Base-by-base conservation (phyloP, 2,329 filamentous ascomycete genomes). In the Parascedosporium putredinis region DNA sequence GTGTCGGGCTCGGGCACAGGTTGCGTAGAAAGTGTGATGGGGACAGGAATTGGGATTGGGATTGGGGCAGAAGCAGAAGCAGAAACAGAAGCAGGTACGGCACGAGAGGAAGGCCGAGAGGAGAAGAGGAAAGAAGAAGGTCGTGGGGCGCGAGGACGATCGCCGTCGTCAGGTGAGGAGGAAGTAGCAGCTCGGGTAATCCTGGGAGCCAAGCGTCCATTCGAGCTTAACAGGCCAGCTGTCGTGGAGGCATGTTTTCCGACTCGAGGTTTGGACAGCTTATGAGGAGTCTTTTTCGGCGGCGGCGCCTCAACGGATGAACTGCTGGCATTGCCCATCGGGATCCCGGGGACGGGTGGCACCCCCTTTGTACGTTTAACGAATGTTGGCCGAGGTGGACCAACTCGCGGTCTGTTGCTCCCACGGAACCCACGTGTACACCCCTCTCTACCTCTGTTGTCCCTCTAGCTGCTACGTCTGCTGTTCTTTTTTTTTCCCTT, bases 261-360 rank as follows among this genome's bases (percentile, higher is more conserved):
- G 31, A 65, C 68, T 52, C 66, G 70, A 52, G 72, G 69, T 59
- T 78, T 78, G 47, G 70, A 74, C 53, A 78, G 67, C 63, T 70
- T 76, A 54, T 75, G 70, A 59, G 70, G 62, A 56, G 56, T 52
- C 58, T 63, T 60, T 51, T 59, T 55, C 53, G 64, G 61, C 59
- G 66, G 65, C 61, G 38, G 44, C 47, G 47, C 47, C 47, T 50
- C 34, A 43, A 74, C 69, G 56, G 67, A 60, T 42, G 73, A 78
- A 50, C 70, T 61, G 50, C 70, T 61, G 43, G 66, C 62, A 59
- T 78, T 78, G 50, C 75, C 75, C 75, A 78, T 78, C 51, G 51
- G 38, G 27, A 47, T 42, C 45, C 42, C n/a, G 45, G 42, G 46
- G 12, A n/a, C 51, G 43, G 50, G 44, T 25, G 38, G 22, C 43